These are phyloP conservation scores for Xylariales sp. DNA, from an alignment of 2,329 filamentous ascomycete genomes.

Conservation along the genomic window DNA sequence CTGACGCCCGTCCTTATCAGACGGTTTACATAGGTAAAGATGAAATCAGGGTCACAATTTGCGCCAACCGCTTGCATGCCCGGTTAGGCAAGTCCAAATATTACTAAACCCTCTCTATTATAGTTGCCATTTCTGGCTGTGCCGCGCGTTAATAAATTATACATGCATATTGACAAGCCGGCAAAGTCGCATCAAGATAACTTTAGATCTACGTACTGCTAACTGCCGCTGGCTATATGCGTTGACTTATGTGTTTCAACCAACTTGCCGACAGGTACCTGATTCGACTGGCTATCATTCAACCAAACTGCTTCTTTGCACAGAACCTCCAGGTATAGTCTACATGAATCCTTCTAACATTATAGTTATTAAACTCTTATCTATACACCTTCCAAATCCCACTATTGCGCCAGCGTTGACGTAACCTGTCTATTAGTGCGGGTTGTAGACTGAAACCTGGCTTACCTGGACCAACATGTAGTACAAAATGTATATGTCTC, in stretches of 20 bases:
- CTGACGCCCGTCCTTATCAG: too few relatives aligned
- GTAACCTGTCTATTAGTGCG: not conserved
- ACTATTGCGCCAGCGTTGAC: conserved; percentile 3
- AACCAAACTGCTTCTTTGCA: not conserved
- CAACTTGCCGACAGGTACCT: not conserved
- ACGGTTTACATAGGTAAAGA: too few relatives aligned
- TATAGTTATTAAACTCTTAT: not conserved
- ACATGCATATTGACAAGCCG: conserved; percentile 1
- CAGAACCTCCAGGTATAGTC: not conserved
- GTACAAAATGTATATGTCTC: not conserved
- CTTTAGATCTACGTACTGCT: not conserved
- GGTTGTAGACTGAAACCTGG: too few relatives aligned
- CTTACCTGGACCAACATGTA: not conserved
- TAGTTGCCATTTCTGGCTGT: not conserved
- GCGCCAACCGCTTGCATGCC: too few relatives aligned
- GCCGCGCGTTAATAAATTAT: conserved; percentile 2
- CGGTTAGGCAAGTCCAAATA: not conserved
- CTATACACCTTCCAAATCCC: conserved; percentile 1
- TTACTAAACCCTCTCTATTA: not conserved
- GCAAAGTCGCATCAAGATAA: not conserved
- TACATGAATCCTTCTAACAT: not conserved
- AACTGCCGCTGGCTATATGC: not conserved
- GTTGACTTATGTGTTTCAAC: not conserved
- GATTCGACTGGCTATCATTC: not conserved
- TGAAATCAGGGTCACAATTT: too few relatives aligned